Conservation (phyloP, 2,329 filamentous ascomycete species). For the Fusarium heterosporum region DNA sequence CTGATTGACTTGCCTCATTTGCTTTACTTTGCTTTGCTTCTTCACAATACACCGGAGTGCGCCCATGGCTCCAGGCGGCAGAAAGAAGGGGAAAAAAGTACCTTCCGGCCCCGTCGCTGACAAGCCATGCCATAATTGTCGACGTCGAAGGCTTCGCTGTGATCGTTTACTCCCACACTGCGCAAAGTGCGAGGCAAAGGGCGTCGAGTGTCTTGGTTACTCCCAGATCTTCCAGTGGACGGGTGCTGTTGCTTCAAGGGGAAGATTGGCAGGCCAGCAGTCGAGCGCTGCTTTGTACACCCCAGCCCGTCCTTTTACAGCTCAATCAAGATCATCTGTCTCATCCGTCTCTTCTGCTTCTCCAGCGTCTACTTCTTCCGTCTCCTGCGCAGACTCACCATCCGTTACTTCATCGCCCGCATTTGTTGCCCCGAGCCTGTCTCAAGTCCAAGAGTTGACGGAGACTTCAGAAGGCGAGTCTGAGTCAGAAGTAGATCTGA, state of each 20-base stretch:
- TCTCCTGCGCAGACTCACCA: constrained; percentile 33
- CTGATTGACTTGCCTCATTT: neutral
- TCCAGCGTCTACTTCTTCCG: constrained; percentile 23
- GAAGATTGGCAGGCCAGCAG: constrained; percentile 56
- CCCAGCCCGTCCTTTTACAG: constrained; percentile 31
- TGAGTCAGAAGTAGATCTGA: constrained; percentile 16
- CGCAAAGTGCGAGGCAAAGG: constrained; percentile 62
- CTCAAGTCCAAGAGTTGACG: constrained; percentile 33
- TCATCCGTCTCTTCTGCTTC: constrained; percentile 39
- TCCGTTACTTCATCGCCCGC: constrained; percentile 31
- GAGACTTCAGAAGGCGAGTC: constrained; percentile 30
- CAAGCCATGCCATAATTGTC: constrained; percentile 65
- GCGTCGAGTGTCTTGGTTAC: constrained; percentile 65
- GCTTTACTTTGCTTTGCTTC: neutral
- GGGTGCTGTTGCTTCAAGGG: constrained; percentile 58
- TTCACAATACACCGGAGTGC: constrained; percentile 7
- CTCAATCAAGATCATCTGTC: constrained; percentile 32
- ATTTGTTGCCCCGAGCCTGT: constrained; percentile 26
- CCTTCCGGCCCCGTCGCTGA: constrained; percentile 44
- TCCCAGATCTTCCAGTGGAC: constrained; percentile 66
- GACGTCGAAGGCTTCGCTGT: constrained; percentile 64
- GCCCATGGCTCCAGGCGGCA: constrained; percentile 44
- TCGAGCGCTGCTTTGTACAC: constrained; percentile 51
- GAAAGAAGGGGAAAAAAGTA: constrained; percentile 44
- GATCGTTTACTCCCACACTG: constrained; percentile 64